Evolutionary conservation across 257 asterid genomes (phyloP).

Genomic region (Paulownia fortunei): DNA sequence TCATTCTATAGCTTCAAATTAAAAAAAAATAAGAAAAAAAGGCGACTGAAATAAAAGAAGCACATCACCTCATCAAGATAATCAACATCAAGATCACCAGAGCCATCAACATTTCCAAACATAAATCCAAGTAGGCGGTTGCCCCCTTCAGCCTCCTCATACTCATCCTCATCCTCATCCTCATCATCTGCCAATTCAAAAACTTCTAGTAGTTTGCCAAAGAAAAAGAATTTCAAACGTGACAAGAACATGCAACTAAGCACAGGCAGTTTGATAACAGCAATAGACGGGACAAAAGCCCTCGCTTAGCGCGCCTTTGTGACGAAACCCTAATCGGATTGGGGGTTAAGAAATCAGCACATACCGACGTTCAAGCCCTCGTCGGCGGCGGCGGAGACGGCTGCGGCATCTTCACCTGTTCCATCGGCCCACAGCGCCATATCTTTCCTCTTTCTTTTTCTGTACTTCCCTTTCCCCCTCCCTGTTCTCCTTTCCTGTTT

Average conservation of each 20-base stretch:
- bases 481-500: slow-evolving; percentile 16
- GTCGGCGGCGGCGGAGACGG: slow-evolving; percentile 35
- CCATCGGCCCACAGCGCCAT: slow-evolving; percentile 47
- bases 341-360: slow-evolving; percentile 34
- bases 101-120: slow-evolving; percentile 95
- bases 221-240: slow-evolving; percentile 27
- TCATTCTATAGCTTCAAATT: slow-evolving; percentile 20
- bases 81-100: slow-evolving; percentile 98
- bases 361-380: slow-evolving; percentile 44
- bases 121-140: slow-evolving; percentile 91
- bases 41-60: slow-evolving; percentile 3
- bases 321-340: slow-evolving; percentile 41
- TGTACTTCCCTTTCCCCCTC: slow-evolving; percentile 19
- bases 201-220: slow-evolving; percentile 4
- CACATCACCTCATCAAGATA: slow-evolving; percentile 92
- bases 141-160: slow-evolving; percentile 84
- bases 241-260: slow-evolving; percentile 20
- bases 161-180: slow-evolving; percentile 98
- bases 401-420: slow-evolving; percentile 30
- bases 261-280: not conserved
- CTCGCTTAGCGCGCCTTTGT: not conserved
- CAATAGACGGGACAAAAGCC: slow-evolving; percentile 2
- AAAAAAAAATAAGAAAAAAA: not conserved
- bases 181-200: slow-evolving; percentile 75
- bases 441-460: not conserved